Conservation (phyloP, 140 eudicot species). For the Senecio squalidus region DNA sequence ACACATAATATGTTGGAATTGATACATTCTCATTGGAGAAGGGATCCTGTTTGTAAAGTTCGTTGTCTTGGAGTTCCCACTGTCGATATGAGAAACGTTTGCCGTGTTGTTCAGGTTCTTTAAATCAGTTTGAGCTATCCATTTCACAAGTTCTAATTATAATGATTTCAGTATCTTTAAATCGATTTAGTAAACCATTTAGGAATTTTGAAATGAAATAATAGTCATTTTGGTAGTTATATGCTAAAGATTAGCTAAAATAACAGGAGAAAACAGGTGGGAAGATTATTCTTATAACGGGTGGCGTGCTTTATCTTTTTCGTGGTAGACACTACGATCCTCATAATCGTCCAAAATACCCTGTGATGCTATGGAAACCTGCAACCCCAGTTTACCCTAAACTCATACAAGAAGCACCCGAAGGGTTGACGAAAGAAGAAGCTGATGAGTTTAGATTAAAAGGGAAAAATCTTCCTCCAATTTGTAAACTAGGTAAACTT, state of each 20-base stretch:
- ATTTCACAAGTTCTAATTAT: neutral
- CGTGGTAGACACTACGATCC: constrained; percentile 92
- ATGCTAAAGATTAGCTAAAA: constrained; percentile 18
- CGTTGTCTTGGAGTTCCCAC: constrained; percentile 98
- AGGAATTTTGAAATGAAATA: neutral
- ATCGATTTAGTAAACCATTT: neutral
- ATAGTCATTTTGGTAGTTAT: neutral
- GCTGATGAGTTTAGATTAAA: constrained; percentile 78
- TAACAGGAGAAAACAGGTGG: constrained; percentile 91
- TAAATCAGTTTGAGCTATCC: constrained; percentile 5
- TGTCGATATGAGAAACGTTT: constrained; percentile 85
- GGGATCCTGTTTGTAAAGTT: constrained; percentile 85
- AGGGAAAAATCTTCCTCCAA: constrained; percentile 76
- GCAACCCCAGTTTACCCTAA: constrained; percentile 98
- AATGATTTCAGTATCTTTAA: constrained; percentile 2
- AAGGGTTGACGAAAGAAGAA: constrained; percentile 87
- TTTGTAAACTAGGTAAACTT: constrained; percentile 76
- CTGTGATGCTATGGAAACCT: constrained; percentile 98
- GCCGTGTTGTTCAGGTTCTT: constrained; percentile 83
- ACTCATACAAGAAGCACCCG: constrained; percentile 94
- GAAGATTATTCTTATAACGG: constrained; percentile 73
- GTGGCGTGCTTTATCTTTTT: constrained; percentile 78
- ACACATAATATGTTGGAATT: constrained; percentile 97
- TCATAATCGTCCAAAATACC: constrained; percentile 71
- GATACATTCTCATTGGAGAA: constrained; percentile 92